Conservation (phyloP, 2,329 filamentous ascomycete species). For the Monosporascus sp. region DNA sequence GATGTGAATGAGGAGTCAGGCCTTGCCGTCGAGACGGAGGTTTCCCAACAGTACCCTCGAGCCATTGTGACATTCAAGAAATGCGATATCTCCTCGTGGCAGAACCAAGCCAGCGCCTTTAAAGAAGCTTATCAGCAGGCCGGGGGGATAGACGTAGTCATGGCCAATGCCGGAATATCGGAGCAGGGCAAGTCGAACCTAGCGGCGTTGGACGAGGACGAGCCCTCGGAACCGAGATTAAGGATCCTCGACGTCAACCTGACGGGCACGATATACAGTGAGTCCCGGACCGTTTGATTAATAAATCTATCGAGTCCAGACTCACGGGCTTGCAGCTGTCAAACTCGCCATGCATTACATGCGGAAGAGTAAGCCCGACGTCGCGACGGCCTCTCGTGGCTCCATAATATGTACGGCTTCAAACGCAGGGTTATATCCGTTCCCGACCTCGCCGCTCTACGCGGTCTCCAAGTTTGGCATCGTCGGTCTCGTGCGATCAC, state of each 20-base stretch:
- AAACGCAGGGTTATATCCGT: slow-evolving; percentile 47
- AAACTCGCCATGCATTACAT: slow-evolving; percentile 47
- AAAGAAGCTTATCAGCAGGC: slow-evolving; percentile 24
- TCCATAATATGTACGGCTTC: slow-evolving; percentile 48
- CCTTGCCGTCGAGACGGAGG: slow-evolving; percentile 13
- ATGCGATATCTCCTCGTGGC: slow-evolving; percentile 34
- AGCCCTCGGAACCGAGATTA: slow-evolving; percentile 20
- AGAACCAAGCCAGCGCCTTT: slow-evolving; percentile 30
- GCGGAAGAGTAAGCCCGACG: slow-evolving; percentile 32
- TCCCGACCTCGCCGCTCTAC: slow-evolving; percentile 46
- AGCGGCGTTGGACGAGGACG: slow-evolving; percentile 14
- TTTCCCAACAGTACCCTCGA: slow-evolving; percentile 21
- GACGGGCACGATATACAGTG: slow-evolving; percentile 39
- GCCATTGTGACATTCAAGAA: slow-evolving; percentile 24
- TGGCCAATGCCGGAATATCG: slow-evolving; percentile 46
- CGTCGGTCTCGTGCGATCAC: slow-evolving; percentile 44
- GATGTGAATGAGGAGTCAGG: slow-evolving; percentile 27
- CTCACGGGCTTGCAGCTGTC: slow-evolving; percentile 31
- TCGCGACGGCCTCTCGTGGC: slow-evolving; percentile 29
- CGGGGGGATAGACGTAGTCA: slow-evolving; percentile 39
- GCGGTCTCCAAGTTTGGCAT: slow-evolving; percentile 42
- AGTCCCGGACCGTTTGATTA: slow-evolving; percentile 10
- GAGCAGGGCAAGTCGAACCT: slow-evolving; percentile 31
- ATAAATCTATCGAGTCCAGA: neutral
- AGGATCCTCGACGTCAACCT: slow-evolving; percentile 30